Evolutionary conservation across 768 basidiomycete genomes (phyloP).

Genomic region (Naganishia randhawae): DNA sequence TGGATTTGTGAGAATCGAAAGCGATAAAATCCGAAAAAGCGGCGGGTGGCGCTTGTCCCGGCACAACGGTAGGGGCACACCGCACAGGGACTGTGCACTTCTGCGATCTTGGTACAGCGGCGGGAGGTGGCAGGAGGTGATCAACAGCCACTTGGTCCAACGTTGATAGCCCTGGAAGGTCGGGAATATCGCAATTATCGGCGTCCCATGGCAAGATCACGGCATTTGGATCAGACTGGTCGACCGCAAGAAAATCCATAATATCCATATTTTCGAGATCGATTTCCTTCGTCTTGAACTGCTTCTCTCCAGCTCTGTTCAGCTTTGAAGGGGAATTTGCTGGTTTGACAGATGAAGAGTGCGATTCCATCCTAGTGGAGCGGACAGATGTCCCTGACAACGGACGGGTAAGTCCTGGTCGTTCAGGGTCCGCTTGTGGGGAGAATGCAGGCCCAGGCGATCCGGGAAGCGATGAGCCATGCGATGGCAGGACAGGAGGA

Average conservation of each 20-base stretch:
- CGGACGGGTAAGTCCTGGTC: not conserved
- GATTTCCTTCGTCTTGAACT: constrained; percentile 16
- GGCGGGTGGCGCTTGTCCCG: constrained; percentile 15
- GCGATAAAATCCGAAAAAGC: constrained; percentile 39
- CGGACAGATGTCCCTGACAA: not conserved
- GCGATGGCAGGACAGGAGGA: not conserved
- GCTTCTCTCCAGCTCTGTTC: not conserved
- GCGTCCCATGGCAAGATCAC: not conserved
- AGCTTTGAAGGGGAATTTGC: not conserved
- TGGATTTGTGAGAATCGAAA: not conserved
- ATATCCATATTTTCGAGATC: constrained; percentile 27
- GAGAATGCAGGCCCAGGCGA: not conserved
- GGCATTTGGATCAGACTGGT: not conserved
- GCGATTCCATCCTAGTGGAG: not conserved
- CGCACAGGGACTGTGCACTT: not conserved
- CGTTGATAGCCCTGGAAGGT: not conserved
- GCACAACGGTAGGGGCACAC: not conserved
- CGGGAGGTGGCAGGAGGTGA: not conserved
- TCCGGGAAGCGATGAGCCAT: not conserved
- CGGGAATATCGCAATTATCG: constrained; percentile 10
- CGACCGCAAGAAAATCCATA: constrained; percentile 25
- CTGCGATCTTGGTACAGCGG: not conserved
- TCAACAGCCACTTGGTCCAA: constrained; percentile 19
- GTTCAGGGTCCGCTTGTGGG: not conserved
- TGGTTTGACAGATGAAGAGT: not conserved